Evolutionary conservation across 768 basidiomycete species (phyloP), one percentile per base, ranked within the genome.

Genomic region (Gymnopilus junonius): DNA sequence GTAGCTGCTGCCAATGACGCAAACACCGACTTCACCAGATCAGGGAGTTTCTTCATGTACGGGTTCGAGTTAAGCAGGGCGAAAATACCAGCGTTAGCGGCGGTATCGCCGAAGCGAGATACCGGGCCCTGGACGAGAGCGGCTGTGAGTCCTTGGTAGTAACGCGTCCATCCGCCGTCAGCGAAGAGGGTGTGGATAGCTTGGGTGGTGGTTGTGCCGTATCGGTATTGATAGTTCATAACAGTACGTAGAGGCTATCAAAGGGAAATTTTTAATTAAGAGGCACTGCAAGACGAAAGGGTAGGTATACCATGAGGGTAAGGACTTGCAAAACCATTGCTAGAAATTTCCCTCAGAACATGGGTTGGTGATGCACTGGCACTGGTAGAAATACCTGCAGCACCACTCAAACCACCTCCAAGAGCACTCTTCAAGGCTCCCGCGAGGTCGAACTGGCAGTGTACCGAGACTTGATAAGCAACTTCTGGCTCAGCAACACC

Each of bases 151-250:
- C 97, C 97, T 66, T 93, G 89, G 75, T 97, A 99, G 75, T 91
- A 97, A 43, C 96, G 85, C 37, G 84, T 79, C 80, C 84, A 90
- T 8, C 94, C 93, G 14, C 95, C 94, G 62, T 95, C 91, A 2
- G 75, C 76, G 72, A 91, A 91, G 17, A 96, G 86, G 3, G 85
- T 93, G 51, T 75, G 74, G 60, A 83, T 85, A 12, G 92, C 89
- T 39, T 83, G 76, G 0, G 86, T 87, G 6, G 87, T 87, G 1
- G 87, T 84, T 2, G 90, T 90, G n/a, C 95, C 95, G 71, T 87
- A 95, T 57, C 90, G 87, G 74, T 95, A 95, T 77, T 95, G 94
- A 72, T 93, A 97, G 80, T 98, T 99, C 97, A 99, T 98, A 59
- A 95, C 84, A 2, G 96, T 97, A n/a, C 94, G 86, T n/a, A 97